phyloP scores from a whole-genome alignment of 768 basidiomycete species.

The Mycena indigotica region DNA sequence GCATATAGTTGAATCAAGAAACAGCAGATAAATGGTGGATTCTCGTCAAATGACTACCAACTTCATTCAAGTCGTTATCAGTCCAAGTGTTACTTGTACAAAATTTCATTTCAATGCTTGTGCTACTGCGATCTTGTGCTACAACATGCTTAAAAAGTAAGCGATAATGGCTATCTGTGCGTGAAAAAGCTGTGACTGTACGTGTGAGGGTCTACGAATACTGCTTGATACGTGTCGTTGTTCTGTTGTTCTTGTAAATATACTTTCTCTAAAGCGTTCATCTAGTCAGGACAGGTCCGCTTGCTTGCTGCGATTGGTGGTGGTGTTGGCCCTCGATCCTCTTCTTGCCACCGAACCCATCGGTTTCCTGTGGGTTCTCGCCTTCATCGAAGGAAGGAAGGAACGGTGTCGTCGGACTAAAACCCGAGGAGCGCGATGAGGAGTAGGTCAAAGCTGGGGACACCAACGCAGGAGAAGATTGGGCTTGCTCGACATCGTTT shows the following conservation, averaged over 20 bases:
- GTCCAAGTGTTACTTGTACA: too few species aligned
- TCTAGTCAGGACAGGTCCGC: neutral
- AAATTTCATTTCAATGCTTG: too few species aligned
- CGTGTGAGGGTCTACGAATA: too few species aligned
- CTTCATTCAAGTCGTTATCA: too few species aligned
- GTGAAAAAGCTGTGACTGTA: too few species aligned
- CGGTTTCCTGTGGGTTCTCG: neutral
- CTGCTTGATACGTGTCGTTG: neutral
- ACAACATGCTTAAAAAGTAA: too few species aligned
- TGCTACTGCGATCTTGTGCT: too few species aligned
- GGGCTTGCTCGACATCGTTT: conserved; percentile 29
- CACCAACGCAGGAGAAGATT: conserved; percentile 54
- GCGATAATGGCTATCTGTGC: too few species aligned
- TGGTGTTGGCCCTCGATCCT: neutral
- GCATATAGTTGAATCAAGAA: too few species aligned
- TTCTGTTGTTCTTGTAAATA: neutral
- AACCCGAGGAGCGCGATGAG: conserved; percentile 55
- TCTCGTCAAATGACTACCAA: too few species aligned
- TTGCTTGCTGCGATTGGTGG: neutral
- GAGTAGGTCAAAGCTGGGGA: conserved; percentile 70
- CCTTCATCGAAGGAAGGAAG: conserved; percentile 55
- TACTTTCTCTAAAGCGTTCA: neutral
- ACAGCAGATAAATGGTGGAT: too few species aligned
- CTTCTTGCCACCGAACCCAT: neutral
- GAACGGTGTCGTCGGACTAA: conserved; percentile 74